phyloP scores from a whole-genome alignment of 352 stramenopile species.

The Phytophthora boehmeriae region DNA sequence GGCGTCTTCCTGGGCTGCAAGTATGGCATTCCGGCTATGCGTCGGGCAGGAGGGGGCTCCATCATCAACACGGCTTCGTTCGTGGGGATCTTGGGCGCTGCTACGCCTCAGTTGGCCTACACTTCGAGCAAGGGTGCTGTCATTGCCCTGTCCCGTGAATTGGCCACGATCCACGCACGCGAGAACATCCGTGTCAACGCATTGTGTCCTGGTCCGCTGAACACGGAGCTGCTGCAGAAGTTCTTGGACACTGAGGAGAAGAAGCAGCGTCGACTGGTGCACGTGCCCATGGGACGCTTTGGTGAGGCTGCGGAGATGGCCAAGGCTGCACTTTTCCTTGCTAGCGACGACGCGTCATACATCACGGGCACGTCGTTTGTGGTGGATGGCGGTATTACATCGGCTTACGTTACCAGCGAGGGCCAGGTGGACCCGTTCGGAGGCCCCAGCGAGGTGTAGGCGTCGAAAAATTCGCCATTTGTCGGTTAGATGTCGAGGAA shows the following conservation, averaged over 20 bases:
- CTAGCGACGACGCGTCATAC: constrained; percentile 86
- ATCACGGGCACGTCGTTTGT: constrained; percentile 88
- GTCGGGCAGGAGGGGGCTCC: constrained; percentile 76
- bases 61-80: constrained; percentile 92
- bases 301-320: constrained; percentile 88
- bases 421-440: constrained; percentile 80
- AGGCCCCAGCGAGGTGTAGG: constrained; percentile 77
- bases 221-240: constrained; percentile 88
- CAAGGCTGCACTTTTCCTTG: constrained; percentile 87
- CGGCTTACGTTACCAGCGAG: constrained; percentile 87
- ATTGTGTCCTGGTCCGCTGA: constrained; percentile 83
- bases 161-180: constrained; percentile 84
- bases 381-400: constrained; percentile 89
- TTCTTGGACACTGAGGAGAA: constrained; percentile 87
- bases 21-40: constrained; percentile 84
- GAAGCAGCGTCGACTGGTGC: constrained; percentile 85
- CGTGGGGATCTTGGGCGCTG: constrained; percentile 78
- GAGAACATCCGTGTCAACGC: constrained; percentile 91
- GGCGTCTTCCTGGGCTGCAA: constrained; percentile 91
- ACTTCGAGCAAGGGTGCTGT: constrained; percentile 89
- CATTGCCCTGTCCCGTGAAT: constrained; percentile 85
- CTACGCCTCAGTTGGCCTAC: constrained; percentile 89
- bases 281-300: constrained; percentile 89
- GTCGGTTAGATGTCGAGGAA: constrained; percentile 16
- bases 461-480: constrained; percentile 2